Conservation (phyloP, 176 grass and related monocot species). For the Carex parvula region DNA sequence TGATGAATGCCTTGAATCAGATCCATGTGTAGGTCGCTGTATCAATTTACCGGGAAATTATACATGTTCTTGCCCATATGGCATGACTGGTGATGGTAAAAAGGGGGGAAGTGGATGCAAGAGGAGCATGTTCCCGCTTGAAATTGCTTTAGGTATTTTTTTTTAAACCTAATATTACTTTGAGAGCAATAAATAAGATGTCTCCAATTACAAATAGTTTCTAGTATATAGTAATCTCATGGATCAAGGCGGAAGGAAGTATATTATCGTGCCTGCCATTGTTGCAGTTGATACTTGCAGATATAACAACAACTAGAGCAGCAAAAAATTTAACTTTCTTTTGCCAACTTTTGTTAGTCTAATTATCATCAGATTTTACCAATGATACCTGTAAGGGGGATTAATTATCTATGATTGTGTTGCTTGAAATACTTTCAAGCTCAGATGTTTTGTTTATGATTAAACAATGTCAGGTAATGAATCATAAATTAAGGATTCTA, state of each 20-base stretch:
- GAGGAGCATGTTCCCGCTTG: not conserved
- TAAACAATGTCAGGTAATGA: no score
- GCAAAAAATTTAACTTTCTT: no score
- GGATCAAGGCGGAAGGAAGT: not conserved
- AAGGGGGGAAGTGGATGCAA: constrained; percentile 10
- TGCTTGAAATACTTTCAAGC: no score
- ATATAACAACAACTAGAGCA: no score
- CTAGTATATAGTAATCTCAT: not conserved
- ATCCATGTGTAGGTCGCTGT: not conserved
- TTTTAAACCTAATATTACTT: not conserved
- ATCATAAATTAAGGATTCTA: no score
- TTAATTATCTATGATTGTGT: no score
- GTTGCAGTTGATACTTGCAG: not conserved
- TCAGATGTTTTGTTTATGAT: no score
- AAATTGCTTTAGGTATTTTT: no score
- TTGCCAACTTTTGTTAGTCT: no score
- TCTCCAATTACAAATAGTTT: not conserved
- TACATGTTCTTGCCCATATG: not conserved
- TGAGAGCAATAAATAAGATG: not conserved
- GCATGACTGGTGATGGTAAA: constrained; percentile 1
- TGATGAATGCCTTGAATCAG: not conserved
- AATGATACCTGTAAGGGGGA: no score
- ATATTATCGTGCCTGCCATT: not conserved
- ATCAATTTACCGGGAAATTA: not conserved
- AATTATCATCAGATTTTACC: no score